Evolutionary conservation across 768 basidiomycete species (phyloP), one percentile per base, ranked within the genome.

Genomic region (Crepidotus variabilis): DNA sequence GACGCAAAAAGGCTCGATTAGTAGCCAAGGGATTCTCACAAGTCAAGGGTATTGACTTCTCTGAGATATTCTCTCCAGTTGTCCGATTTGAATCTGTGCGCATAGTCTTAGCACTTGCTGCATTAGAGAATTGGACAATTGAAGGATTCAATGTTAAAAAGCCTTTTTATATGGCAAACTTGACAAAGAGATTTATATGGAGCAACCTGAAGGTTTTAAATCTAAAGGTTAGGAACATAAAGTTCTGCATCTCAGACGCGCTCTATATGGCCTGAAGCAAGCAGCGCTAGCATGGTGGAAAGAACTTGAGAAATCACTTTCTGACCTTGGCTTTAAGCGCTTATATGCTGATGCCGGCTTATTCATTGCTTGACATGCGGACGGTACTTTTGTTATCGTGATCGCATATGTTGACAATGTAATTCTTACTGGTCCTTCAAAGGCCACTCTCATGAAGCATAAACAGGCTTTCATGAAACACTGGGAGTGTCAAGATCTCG

Each of bases 101-200:
- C 16, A 46, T n/a, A 46, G 45, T 72, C 13, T 60, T 69, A 0
- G 62, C 66, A 18, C 22, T 53, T 13, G 61, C 61, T 7, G 58
- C 60, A 16, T 14, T 35, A 6, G 16, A 52, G 13, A 23, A 47
- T 14, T 47, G 18, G 36, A 53, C 47, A 28, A 14, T 57, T 16
- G 21, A 43, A 20, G 51, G 53, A 33, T 34, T 57, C 14, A 51
- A 57, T 22, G 51, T 57, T 6, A 49, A n/a, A 46, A n/a, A 46
- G 45, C n/a, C 21, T n/a, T 46, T n/a, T 10, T 46, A 2, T 46
- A 49, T 21, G 47, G 47, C 14, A 49, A 49, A 6, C 21, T 49
- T 16, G 21, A 49, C 5, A 20, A 49, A 16, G 47, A 49, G 32
- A n/a, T 49, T 28, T 49, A 49, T 22, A 49, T 49, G 47, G 32